phyloP scores from a whole-genome alignment of 2,329 filamentous ascomycete genomes.

The Ceratocystis cubensis region DNA sequence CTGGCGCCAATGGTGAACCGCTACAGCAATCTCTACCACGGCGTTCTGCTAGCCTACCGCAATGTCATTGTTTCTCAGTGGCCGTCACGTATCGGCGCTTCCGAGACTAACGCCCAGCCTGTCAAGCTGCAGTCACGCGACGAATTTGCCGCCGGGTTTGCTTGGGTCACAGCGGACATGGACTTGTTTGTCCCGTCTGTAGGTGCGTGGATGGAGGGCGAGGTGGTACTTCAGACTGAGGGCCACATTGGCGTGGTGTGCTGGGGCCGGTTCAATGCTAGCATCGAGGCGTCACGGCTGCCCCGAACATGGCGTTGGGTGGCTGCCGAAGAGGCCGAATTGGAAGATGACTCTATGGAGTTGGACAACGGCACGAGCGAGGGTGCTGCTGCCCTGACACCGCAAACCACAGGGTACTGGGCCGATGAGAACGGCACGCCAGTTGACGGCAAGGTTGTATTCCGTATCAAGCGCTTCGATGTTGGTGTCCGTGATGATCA shows the following conservation, averaged over 20 bases:
- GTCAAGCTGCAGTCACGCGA: conserved; percentile 44
- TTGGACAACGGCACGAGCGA: conserved; percentile 39
- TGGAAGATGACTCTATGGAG: conserved; percentile 36
- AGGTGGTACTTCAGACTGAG: conserved; percentile 74
- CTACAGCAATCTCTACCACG: conserved; percentile 59
- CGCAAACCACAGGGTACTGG: conserved; percentile 49
- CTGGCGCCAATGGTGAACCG: conserved; percentile 62
- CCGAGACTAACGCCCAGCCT: conserved; percentile 36
- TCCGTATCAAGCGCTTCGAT: conserved; percentile 76
- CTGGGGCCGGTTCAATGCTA: conserved; percentile 85
- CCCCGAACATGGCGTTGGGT: conserved; percentile 74
- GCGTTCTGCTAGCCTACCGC: conserved; percentile 62
- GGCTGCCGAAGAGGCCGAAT: conserved; percentile 38
- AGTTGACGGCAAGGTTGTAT: conserved; percentile 58
- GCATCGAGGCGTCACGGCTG: conserved; percentile 63
- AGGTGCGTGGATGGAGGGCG: conserved; percentile 65
- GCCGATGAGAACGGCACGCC: conserved; percentile 56
- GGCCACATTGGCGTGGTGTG: conserved; percentile 81
- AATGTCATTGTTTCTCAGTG: conserved; percentile 53
- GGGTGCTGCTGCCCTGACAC: background rate
- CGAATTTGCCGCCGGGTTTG: conserved; percentile 76
- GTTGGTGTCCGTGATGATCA: conserved; percentile 61
- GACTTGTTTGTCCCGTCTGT: conserved; percentile 66
- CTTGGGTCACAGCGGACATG: conserved; percentile 81
- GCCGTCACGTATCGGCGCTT: conserved; percentile 39